Evolutionary conservation across 257 asterid species (phyloP), one percentile per base, ranked within the genome.

Genomic region (Solanum ossicruentum): DNA sequence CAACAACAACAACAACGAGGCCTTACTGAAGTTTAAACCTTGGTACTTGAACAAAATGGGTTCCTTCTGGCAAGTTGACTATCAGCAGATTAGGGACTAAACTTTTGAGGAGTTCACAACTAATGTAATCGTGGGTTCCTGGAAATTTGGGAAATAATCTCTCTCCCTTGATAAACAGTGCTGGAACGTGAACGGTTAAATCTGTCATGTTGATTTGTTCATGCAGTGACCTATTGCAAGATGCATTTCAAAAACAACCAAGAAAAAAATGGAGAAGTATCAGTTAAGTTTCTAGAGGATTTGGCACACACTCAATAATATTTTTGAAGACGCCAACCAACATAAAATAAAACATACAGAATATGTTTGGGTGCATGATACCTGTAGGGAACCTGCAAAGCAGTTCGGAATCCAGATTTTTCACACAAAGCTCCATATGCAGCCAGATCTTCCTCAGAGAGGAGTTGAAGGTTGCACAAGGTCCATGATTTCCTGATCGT

Each of bases 31-130:
- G 26, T 63, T 77, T 70, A 6, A 97, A 94, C 77, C 91, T 86
- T 77, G 92, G 97, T 79, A 92, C 97, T 85, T 92, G 97, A 89
- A 90, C 86, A 84, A 93, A 93, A 91, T 92, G 97, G 83, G 87
- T 88, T 54, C 96, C 97, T 91, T 91, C 96, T 1, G 91, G 86
- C 57, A 93, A 23, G 66, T 83, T 81, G 45, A 65, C 85, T 3
- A 87, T 89, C 91, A 89, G 92, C 61, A 84, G 82, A 11, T 90
- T 86, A 2, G 92, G 93, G 4, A 86, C 89, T 21, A 81, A 92
- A 0, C 9, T 51, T 87, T 88, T 90, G 10, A 88, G 88, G 85
- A 84, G 52, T 69, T 87, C 93, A 47, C 87, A 83, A 36, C 87
- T 87, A 26, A 91, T 81, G 90, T 89, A 89, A 12, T 92, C 94